A percentile compares a stretch with the other conserved stretches of the same genome.
These are phyloP conservation scores for Chytridium lagenaria DNA, from an alignment of 371 early-diverging fungal species.

Conservation along the genomic window DNA sequence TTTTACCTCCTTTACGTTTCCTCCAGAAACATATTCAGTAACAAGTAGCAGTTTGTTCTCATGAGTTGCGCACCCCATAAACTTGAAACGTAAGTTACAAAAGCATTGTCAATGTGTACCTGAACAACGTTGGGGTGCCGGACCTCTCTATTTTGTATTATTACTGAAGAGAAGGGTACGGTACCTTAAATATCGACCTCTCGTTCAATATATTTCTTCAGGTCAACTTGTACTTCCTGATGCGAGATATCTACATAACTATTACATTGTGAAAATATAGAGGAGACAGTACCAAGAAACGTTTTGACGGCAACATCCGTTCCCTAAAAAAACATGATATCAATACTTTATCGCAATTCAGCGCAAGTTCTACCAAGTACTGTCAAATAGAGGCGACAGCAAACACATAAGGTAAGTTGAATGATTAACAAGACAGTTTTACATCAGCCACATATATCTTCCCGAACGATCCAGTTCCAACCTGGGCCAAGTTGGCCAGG, in stretches of 20 bases:
- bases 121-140: constrained; percentile 67
- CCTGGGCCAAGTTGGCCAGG: constrained; percentile 24
- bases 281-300: constrained; percentile 43
- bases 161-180: constrained; percentile 8
- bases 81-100: constrained; percentile 38
- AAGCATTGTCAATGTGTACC: constrained; percentile 32
- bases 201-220: constrained; percentile 61
- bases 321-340: constrained; percentile 41
- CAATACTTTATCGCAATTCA: no score
- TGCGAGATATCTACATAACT: constrained; percentile 32
- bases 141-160: constrained; percentile 36
- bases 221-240: constrained; percentile 52
- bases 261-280: not conserved
- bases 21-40: constrained; percentile 61
- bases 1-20: constrained; percentile 57
- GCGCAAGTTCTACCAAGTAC: constrained; percentile 36
- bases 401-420: not conserved
- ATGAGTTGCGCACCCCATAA: constrained; percentile 61
- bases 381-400: constrained; percentile 1
- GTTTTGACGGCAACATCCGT: constrained; percentile 70
- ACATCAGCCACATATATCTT: constrained; percentile 39
- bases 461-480: constrained; percentile 45
- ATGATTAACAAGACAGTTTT: not conserved
- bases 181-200: constrained; percentile 60
- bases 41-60: constrained; percentile 59